phyloP scores from a whole-genome alignment of 805 yeast genomes.

The Geotrichum ghanense region DNA sequence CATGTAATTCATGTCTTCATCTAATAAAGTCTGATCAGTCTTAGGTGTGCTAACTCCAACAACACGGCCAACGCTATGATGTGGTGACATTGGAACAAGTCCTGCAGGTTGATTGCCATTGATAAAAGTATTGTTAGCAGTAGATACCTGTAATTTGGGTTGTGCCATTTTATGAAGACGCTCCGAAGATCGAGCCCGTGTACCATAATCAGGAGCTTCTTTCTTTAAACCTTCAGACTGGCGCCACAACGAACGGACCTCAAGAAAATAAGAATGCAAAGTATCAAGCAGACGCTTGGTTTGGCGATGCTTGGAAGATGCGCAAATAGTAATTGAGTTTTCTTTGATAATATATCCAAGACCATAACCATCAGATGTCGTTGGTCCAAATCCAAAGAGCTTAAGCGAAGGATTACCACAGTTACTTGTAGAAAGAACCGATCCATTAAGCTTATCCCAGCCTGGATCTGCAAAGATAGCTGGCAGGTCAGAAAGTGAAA shows the following conservation, averaged over 20 bases:
- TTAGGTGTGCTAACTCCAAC: conserved; percentile 6
- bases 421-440: conserved; percentile 75
- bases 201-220: conserved; percentile 7
- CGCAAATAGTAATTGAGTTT: conserved; percentile 68
- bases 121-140: neutral
- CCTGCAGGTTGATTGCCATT: neutral
- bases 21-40: conserved; percentile 13
- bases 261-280: conserved; percentile 48
- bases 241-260: conserved; percentile 37
- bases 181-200: conserved; percentile 16
- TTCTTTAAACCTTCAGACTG: conserved; percentile 1
- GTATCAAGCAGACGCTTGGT: conserved; percentile 67
- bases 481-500: conserved; percentile 39
- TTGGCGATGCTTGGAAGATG: conserved; percentile 82
- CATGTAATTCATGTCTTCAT: conserved; percentile 25
- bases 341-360: conserved; percentile 79
- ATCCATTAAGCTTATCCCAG: conserved; percentile 76
- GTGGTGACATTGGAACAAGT: neutral
- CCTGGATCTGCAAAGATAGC: conserved; percentile 73
- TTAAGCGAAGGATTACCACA: conserved; percentile 88
- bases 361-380: conserved; percentile 84
- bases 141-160: neutral
- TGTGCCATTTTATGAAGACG: conserved; percentile 2
- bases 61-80: conserved; percentile 11
- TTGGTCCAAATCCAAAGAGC: conserved; percentile 87